Evolutionary conservation across 495 filamentous ascomycete species (phyloP), one percentile per base, ranked within the genome.

Genomic region (Letharia lupina): DNA sequence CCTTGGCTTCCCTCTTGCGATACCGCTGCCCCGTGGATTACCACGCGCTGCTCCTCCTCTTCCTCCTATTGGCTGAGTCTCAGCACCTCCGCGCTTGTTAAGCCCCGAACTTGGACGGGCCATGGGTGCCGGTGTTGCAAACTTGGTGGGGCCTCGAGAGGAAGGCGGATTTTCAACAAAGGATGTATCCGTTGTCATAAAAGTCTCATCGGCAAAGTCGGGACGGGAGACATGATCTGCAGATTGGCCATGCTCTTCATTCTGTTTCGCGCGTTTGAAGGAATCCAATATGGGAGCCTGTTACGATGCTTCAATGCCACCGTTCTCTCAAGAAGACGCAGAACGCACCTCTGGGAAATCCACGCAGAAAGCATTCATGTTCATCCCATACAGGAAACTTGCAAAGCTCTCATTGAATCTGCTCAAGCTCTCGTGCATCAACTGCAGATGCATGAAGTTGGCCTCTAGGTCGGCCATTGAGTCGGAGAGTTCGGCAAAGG

Each of bases 351-450:
- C 95, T 0, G 91, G 90, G 74, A 98, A 98, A 77, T 98, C 94
- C 47, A 98, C 93, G 75, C 94, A 98, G 73, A 97, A 98, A 7
- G 95, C 94, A 76, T 97, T 98, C 91, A 98, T 95, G 70, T 98
- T 97, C 75, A 98, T 73, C 5, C 94, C 94, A 68, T 98, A 98
- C 62, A 98, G 73, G 70, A 98, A 98, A 72, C 86, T 90, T 0
- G 93, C 93, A 74, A 98, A 98, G 75, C 87, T 94, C 82, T 98
- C 94, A 74, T 89, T 93, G 75, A 98, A 98, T 12, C 94, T 84
- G 50, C 91, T 87, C 75, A 98, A 72, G 70, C 91, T 96, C 78
- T 98, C 93, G 74, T 98, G 92, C 91, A 98, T 95, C 64, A 96
- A 77, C 77, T 97, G 93, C 67, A 98, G 83, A 71, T 96, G 91